These are phyloP conservation scores for Globisporangium camurandrum DNA, from an alignment of 352 stramenopile species.

Conservation along the genomic window DNA sequence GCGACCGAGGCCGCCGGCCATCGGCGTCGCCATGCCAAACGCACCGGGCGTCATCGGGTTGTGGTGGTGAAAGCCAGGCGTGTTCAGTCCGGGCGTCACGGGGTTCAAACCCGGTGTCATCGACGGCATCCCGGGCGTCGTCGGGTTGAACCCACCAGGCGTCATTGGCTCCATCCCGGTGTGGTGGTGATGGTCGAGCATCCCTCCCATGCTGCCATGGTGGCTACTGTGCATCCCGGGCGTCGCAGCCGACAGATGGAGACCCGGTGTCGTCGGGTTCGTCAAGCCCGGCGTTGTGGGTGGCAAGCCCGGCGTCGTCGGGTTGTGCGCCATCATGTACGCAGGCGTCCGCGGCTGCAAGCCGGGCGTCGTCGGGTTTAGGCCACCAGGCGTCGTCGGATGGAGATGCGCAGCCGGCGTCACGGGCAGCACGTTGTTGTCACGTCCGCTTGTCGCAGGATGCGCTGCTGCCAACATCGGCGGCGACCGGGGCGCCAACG, in stretches of 20 bases:
- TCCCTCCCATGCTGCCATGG: too few relatives aligned
- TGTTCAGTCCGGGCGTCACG: slow-evolving; percentile 75
- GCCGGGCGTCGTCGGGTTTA: slow-evolving; percentile 79
- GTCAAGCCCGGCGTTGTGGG: slow-evolving; percentile 70
- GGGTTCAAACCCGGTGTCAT: slow-evolving; percentile 81
- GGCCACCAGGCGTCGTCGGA: slow-evolving; percentile 62
- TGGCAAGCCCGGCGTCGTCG: slow-evolving; percentile 72
- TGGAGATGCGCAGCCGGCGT: slow-evolving; percentile 68
- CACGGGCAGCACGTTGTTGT: too few relatives aligned
- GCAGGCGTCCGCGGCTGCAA: slow-evolving; percentile 67
- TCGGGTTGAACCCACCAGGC: slow-evolving; percentile 82
- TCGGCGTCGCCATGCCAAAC: slow-evolving; percentile 66
- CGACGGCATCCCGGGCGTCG: slow-evolving; percentile 63
- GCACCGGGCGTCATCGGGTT: slow-evolving; percentile 85
- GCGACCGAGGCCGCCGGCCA: slow-evolving; percentile 41
- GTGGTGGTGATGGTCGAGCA: slow-evolving; percentile 45
- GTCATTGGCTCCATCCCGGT: slow-evolving; percentile 84
- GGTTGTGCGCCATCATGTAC: slow-evolving; percentile 74
- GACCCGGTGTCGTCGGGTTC: slow-evolving; percentile 66
- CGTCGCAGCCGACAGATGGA: slow-evolving; percentile 62
- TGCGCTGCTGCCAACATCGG: too few relatives aligned
- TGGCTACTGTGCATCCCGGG: slow-evolving; percentile 61
- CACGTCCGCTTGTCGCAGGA: too few relatives aligned
- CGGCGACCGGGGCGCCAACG: slow-evolving; percentile 57
- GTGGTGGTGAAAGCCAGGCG: slow-evolving; percentile 76